Evolutionary conservation across 306 rosid species (phyloP).

Genomic region (Trichosanthes truncata): DNA sequence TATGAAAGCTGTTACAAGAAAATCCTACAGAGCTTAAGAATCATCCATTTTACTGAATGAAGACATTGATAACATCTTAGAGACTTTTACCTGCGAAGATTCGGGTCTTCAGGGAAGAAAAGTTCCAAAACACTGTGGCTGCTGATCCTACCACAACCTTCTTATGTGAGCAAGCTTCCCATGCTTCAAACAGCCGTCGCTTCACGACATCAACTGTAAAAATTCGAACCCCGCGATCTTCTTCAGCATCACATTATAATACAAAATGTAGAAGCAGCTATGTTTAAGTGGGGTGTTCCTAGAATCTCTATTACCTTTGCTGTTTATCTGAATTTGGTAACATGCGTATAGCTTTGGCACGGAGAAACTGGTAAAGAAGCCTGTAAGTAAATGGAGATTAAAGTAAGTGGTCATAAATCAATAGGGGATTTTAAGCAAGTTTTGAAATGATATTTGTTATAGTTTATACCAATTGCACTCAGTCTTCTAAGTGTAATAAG

Average conservation of each 20-base stretch:
- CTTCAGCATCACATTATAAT: slow-evolving; percentile 1
- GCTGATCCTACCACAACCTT: slow-evolving; percentile 45
- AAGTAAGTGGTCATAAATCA: background rate
- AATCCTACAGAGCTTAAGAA: background rate
- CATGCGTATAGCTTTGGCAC: slow-evolving; percentile 68
- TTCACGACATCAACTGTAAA: slow-evolving; percentile 41
- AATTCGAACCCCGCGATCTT: background rate
- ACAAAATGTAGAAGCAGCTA: background rate
- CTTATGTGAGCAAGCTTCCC: slow-evolving; percentile 78
- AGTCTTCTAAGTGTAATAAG: slow-evolving; percentile 71
- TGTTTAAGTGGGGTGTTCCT: background rate
- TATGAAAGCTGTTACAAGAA: slow-evolving; percentile 54
- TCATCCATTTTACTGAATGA: background rate
- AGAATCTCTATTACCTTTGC: slow-evolving; percentile 35
- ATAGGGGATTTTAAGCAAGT: background rate
- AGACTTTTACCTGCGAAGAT: slow-evolving; percentile 50
- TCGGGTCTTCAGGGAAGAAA: slow-evolving; percentile 55
- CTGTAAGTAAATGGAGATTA: slow-evolving; percentile 21
- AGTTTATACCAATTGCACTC: slow-evolving; percentile 50
- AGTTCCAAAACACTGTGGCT: slow-evolving; percentile 66
- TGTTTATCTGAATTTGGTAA: slow-evolving; percentile 48
- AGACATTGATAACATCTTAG: background rate
- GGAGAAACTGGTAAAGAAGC: slow-evolving; percentile 61
- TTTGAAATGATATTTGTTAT: slow-evolving; percentile 2
- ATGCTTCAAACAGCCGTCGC: slow-evolving; percentile 47